These are phyloP conservation scores for Fusarium nematophilum DNA, from an alignment of 2,329 filamentous ascomycete species.

Conservation along the genomic window DNA sequence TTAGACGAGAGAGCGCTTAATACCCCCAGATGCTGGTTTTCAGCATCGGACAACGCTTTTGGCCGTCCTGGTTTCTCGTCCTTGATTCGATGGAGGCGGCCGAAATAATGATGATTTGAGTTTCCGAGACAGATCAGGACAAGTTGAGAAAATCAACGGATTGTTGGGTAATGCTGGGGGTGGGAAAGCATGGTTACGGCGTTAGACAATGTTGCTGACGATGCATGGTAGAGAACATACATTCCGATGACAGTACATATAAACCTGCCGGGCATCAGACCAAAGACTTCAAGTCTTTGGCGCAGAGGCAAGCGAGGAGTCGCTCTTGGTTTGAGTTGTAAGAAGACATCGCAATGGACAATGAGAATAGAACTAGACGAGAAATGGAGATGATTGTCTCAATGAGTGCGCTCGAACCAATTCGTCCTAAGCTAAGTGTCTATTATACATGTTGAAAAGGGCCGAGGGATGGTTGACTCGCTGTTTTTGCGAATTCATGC, in stretches of 20 bases:
- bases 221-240: slow-evolving; percentile 31
- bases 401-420: not conserved
- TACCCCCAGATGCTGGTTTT: slow-evolving; percentile 34
- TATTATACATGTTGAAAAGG: no score
- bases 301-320: slow-evolving; percentile 15
- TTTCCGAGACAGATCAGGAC: slow-evolving; percentile 8
- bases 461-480: no score
- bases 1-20: slow-evolving; percentile 27
- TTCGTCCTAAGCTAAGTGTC: not conserved
- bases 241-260: slow-evolving; percentile 24
- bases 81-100: slow-evolving; percentile 22
- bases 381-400: slow-evolving; percentile 28
- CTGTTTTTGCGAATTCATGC: no score
- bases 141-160: slow-evolving; percentile 28
- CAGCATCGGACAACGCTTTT: slow-evolving; percentile 22
- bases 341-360: slow-evolving; percentile 29
- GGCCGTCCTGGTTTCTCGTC: slow-evolving; percentile 27
- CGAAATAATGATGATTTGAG: slow-evolving; percentile 25
- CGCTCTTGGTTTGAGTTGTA: slow-evolving; percentile 13
- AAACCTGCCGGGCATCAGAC: slow-evolving; percentile 10
- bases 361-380: slow-evolving; percentile 42
- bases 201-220: slow-evolving; percentile 40
- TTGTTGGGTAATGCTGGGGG: slow-evolving; percentile 41
- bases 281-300: slow-evolving; percentile 19
- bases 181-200: slow-evolving; percentile 43